Evolutionary conservation across 2,329 filamentous ascomycete genomes (phyloP), one percentile per base, ranked within the genome.

Genomic region (Fusarium gaditjirri): DNA sequence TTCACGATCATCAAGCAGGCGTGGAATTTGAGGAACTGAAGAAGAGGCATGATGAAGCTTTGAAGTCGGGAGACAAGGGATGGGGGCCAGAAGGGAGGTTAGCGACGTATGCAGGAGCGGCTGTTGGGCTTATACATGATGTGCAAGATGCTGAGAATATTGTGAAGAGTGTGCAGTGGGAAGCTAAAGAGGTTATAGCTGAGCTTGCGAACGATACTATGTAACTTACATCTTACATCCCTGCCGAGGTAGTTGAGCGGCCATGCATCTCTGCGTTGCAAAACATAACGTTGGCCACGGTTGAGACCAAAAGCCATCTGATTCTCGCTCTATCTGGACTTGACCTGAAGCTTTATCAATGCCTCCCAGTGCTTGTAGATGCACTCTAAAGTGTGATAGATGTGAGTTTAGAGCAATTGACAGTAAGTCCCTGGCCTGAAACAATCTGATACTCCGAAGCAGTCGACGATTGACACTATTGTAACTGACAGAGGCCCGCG

Each of bases 71-170:
- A 0, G 84, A 86, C 61, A 71, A 71, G 12, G 86, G 82, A 5
- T 87, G 85, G 85, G 86, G 86, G 0, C 83, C 82, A 0, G 78
- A 84, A 12, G 86, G 85, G 1, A 80, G 86, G 61, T 73, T 86
- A n/a, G 84, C 84, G 8, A 87, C 86, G 2, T 87, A 87, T 72
- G 86, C 84, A 0, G 84, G 86, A 1, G 82, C 85, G 0, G 80
- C 80, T 1, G 76, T 87, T 25, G 86, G 86, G 1, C 72, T 87
- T 33, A 79, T 87, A 23, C 79, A 79, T 31, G 74, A 77, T 8
- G 81, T 87, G 0, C 76, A 81, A 42, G 68, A 75, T 38, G 85
- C 85, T 0, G 79, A 66, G 4, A 73, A 65, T 1, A 84, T 87
- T 69, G 81, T 87, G 0, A 65, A 72, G 38, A 72, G 75, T 7